Conservation (phyloP, 192 early-diverging fungal genomes). For the Entomortierella lignicola region DNA sequence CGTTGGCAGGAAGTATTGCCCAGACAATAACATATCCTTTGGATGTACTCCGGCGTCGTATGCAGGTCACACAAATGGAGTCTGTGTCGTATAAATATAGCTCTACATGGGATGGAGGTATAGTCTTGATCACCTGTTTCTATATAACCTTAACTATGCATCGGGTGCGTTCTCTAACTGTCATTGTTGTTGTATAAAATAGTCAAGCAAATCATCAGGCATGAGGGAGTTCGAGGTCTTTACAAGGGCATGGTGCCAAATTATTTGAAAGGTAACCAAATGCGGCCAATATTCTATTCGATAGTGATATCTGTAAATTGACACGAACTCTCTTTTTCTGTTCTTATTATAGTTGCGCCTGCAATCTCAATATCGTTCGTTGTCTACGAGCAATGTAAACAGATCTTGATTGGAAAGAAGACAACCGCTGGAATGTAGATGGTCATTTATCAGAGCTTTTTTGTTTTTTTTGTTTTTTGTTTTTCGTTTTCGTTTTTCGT, state of each 20-base stretch:
- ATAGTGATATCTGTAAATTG: no score
- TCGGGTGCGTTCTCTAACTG: no score
- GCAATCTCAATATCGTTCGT: constrained; percentile 88
- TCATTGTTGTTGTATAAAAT: neutral
- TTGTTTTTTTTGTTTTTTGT: neutral
- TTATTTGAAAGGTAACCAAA: constrained; percentile 72
- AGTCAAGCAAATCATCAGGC: constrained; percentile 63
- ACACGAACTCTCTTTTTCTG: no score
- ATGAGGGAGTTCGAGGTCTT: constrained; percentile 77
- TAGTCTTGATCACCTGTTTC: neutral
- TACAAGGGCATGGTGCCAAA: constrained; percentile 87
- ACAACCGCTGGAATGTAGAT: constrained; percentile 46
- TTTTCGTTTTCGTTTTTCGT: neutral
- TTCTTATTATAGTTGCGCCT: constrained; percentile 78
- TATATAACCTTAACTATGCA: no score
- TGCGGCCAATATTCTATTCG: no score
- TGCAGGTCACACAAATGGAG: constrained; percentile 83
- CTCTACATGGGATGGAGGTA: constrained; percentile 78
- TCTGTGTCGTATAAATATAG: constrained; percentile 76
- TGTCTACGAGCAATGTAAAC: constrained; percentile 84
- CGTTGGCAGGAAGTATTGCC: constrained; percentile 81
- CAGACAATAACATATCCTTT: constrained; percentile 87
- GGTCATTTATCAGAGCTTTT: neutral
- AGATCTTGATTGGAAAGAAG: constrained; percentile 63
- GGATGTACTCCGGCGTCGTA: constrained; percentile 80